Base-by-base conservation (phyloP, 1,139 yeast species). In the Yamadazyma conglobata region DNA sequence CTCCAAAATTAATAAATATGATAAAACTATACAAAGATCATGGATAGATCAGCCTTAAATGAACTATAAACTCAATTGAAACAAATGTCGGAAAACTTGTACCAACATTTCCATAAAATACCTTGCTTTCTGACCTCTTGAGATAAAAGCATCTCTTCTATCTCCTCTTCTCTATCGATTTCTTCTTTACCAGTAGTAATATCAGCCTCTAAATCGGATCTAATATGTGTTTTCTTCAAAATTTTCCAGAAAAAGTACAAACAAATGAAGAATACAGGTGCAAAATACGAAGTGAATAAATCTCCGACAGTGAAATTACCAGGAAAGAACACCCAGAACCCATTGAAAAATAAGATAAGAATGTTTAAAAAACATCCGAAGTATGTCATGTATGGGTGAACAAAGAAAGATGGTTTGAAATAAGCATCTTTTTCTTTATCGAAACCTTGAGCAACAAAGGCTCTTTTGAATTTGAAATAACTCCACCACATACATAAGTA, bases 401-500 rank as follows among this genome's bases (percentile, higher is more conserved):
- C 50, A 34, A 52, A 54, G 28, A 33, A 37, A 16, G 62, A 57
- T n/a, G 58, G 55, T 28, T 46, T 48, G 14, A 38, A 45, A 39
- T 51, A 54, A 18, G 39, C 45, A n/a, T 46, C 50, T 15, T 48
- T 39, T 25, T 48, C 46, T 4, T 8, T 8, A 28, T 48, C 50
- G 12, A 47, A 38, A 4, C 63, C 61, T 42, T 63, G 70, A 6
- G 58, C 64, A 10, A 34, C 45, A 40, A 57, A 52, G 1, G 65
- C 66, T 28, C 34, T 49, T 39, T 57, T 55, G 41, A 62, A 60
- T 39, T 58, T 56, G 49, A 61, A 61, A 49, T 72, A 76, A 33
- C 68, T 52, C 43, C 64, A 52, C 52, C 77, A 71, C 34, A 75
- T 66, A 35, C 68, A 59, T 9, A 69, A 58, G 63, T 77, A 76